Base-by-base conservation (phyloP, 2,329 filamentous ascomycete species). In the Phoma sp. region DNA sequence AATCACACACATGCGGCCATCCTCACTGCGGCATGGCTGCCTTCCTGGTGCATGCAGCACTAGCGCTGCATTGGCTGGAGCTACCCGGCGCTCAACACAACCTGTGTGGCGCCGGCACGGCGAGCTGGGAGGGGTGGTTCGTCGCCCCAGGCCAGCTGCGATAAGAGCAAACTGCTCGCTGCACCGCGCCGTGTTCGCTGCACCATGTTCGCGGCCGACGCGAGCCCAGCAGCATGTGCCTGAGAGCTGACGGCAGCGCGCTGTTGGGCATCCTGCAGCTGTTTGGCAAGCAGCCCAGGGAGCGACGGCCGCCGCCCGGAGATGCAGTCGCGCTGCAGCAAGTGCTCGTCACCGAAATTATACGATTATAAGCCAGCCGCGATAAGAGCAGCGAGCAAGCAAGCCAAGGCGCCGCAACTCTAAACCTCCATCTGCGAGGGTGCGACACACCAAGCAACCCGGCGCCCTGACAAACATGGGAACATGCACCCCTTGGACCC, bases 11-110 rank as follows among this genome's bases (percentile, higher is more conserved):
- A 54, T 45, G 40, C 20, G 39, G 17, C 48, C 42, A 46, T 11
- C 34, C 48, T 28, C 48, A 33, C 18, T 42, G 23, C 14, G 42
- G 48, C 23, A 52, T 52, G 48, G 48, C 48, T 46, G 48, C 48
- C 40, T 33, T 40, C 18, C 9, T 40, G 36, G 48, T 45, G 40
- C 40, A 52, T 52, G 42, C 48, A 52, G 28, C 7, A 21, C 42
- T 36, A 46, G 48, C 42, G 37, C 28, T 28, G 29, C 42, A 34
- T 45, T 47, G 43, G 38, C 38, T 47, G 50, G 43, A 36, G 37
- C 42, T 39, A 45, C 48, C 49, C 38, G 43, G 50, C 50, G 34
- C 51, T 54, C 51, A 54, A 49, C 51, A 54, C 45, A 40, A 39
- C 33, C 32, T 23, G 47, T 37, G 50, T 48, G 43, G 50, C 50